Conservation (phyloP, 2,329 filamentous ascomycete species). For the Colletotrichum horii region DNA sequence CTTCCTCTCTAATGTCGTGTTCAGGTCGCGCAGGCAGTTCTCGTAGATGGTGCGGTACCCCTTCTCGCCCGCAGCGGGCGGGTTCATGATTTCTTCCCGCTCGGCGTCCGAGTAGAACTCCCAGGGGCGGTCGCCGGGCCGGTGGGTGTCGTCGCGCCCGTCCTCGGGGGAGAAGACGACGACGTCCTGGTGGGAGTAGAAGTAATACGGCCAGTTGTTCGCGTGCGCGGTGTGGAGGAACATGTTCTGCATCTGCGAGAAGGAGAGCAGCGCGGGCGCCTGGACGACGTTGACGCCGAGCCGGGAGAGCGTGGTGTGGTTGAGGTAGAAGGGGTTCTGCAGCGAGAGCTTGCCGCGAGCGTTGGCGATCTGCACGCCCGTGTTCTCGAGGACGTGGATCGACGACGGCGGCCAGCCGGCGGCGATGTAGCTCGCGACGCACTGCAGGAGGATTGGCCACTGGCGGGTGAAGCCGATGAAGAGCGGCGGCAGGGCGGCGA, state of each 20-base stretch:
- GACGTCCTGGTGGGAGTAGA: conserved; percentile 64
- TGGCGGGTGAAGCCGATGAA: conserved; percentile 65
- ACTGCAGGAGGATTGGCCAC: conserved; percentile 60
- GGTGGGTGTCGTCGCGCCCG: conserved; percentile 21
- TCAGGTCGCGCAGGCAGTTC: conserved; percentile 40
- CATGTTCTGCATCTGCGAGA: conserved; percentile 62
- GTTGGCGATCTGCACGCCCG: conserved; percentile 60
- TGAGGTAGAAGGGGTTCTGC: conserved; percentile 62
- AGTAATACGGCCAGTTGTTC: conserved; percentile 53
- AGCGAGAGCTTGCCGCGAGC: conserved; percentile 48
- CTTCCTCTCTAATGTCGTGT: conserved; percentile 31
- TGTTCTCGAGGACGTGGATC: conserved; percentile 66
- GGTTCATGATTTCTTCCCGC: neutral
- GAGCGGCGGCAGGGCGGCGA: conserved; percentile 51
- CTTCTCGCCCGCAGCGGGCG: conserved; percentile 32
- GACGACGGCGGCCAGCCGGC: conserved; percentile 62
- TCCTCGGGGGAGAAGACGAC: conserved; percentile 45
- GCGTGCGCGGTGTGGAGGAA: conserved; percentile 51
- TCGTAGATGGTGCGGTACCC: conserved; percentile 48
- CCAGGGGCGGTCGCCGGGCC: conserved; percentile 21
- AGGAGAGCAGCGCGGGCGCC: conserved; percentile 56
- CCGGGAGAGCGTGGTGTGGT: conserved; percentile 52
- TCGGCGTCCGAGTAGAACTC: conserved; percentile 24
- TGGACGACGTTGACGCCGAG: conserved; percentile 58
- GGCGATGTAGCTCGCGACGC: conserved; percentile 61